Conservation (phyloP, 176 grass and related monocot species). For the Oryza glaberrima region DNA sequence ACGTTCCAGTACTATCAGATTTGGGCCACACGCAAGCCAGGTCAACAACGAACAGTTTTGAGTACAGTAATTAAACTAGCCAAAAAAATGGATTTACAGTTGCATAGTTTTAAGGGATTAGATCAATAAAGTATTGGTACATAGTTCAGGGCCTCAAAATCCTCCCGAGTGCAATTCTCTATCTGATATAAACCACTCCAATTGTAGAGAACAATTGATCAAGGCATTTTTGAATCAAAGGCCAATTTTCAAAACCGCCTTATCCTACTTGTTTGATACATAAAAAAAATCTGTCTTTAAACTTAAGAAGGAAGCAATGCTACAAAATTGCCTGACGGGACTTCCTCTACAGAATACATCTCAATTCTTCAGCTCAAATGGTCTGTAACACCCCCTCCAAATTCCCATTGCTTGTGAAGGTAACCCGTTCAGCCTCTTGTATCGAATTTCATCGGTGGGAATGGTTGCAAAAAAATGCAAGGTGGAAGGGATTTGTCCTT, state of each 20-base stretch:
- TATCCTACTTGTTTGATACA: slow-evolving; percentile 8
- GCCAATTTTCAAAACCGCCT: not conserved
- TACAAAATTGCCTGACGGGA: slow-evolving; percentile 35
- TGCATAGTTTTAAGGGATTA: too few species aligned
- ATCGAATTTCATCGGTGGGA: not conserved
- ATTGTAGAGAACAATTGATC: not conserved
- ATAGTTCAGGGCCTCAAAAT: not conserved
- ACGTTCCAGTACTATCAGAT: too few species aligned
- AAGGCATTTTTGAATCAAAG: not conserved
- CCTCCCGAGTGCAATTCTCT: not conserved
- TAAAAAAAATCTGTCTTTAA: not conserved
- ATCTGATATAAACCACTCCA: not conserved
- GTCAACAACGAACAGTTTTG: too few species aligned
- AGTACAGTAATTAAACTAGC: too few species aligned
- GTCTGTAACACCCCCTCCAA: not conserved
- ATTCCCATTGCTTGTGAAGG: not conserved
- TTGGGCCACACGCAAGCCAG: too few species aligned
- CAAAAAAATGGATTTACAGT: too few species aligned
- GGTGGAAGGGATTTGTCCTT: not conserved
- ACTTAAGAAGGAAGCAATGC: slow-evolving; percentile 24
- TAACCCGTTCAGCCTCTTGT: not conserved
- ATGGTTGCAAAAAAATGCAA: not conserved
- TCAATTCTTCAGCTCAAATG: not conserved
- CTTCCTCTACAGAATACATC: not conserved
- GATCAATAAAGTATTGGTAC: not conserved